Evolutionary conservation across 164 flowering plant genomes (phyloP), one percentile per base, ranked within the genome.

Genomic region (Cinnamomum micranthum): DNA sequence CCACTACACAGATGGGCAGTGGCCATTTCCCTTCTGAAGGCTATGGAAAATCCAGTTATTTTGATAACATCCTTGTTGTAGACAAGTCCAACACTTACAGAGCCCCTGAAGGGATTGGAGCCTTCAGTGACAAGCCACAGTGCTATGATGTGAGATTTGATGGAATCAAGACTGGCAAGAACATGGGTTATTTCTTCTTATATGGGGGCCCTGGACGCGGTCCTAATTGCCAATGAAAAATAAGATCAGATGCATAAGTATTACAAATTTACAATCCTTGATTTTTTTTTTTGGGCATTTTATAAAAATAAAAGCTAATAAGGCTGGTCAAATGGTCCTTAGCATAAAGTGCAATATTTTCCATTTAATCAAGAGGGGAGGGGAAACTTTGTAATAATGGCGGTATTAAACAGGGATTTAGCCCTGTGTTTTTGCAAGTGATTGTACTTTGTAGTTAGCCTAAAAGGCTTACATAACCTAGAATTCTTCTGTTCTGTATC

Each of bases 1-100:
- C 75, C 20, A 28, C 28, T 68, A 70, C 79, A 2, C 73, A 73
- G 52, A 77, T 77, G 79, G 79, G 73, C 22, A 77, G 76, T 35
- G 79, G 79, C 27, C 76, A 72, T 58, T 67, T 68, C 11, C 73
- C 76, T 1, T 6, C 25, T 6, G 73, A 73, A 28, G 76, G 73
- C 68, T 47, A 7, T 15, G n/a, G 22, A 31, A 73, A 68, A 50
- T 25, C 76, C 13, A 62, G 72, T 60, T 73, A 35, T 33, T 71
- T 76, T 51, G 24, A 74, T 14, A 15, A 66, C 17, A 6, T 71
- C 41, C 65, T 24, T 2, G 51, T 50, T 4, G 66, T 77, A 0
- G 79, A 73, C 50, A 13, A n/a, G n/a, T 4, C 27, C 65, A 65
- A 71, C 20, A 22, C n/a, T 31, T 24, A 23, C 10, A 47, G 24